Conservation (phyloP, 805 yeast genomes). For the Wickerhamomyces strasburgensis region DNA sequence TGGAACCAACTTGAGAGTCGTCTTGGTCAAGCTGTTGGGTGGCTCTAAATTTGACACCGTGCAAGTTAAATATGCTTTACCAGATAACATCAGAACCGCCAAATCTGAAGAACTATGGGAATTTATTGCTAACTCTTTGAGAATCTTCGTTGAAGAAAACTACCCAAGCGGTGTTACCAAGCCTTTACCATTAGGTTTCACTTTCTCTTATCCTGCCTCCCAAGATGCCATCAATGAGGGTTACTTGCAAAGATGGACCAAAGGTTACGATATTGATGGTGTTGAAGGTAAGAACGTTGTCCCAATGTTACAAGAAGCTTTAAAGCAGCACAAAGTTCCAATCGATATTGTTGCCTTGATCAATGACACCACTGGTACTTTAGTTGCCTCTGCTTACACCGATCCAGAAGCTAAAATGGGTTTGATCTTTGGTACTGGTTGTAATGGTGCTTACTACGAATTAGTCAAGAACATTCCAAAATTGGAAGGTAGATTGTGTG, state of each 20-base stretch:
- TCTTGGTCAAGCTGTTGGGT: conserved; percentile 79
- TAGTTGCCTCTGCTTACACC: conserved; percentile 91
- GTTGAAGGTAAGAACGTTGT: conserved; percentile 95
- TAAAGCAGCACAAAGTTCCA: conserved; percentile 61
- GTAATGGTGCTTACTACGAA: conserved; percentile 95
- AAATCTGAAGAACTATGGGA: conserved; percentile 71
- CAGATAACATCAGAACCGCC: conserved; percentile 74
- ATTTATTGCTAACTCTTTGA: conserved; percentile 80
- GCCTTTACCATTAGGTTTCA: conserved; percentile 82
- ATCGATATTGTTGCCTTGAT: conserved; percentile 87
- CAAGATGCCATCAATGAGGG: conserved; percentile 85
- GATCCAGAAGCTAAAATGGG: conserved; percentile 91
- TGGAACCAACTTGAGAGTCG: conserved; percentile 94
- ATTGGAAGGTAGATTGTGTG: conserved; percentile 62
- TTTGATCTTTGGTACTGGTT: conserved; percentile 94
- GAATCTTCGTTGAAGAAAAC: conserved; percentile 58
- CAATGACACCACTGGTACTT: conserved; percentile 96
- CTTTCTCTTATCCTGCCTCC: conserved; percentile 87
- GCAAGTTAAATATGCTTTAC: conserved; percentile 82
- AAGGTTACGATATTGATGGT: conserved; percentile 89
- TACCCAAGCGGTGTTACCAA: conserved; percentile 63
- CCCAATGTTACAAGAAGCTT: conserved; percentile 79
- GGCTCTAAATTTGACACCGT: conserved; percentile 77
- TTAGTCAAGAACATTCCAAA: conserved; percentile 68
- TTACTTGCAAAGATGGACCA: conserved; percentile 91